Evolutionary conservation across 202 grass and related monocot genomes (phyloP).

Genomic region (Bolboschoenoplectus hybrid): DNA sequence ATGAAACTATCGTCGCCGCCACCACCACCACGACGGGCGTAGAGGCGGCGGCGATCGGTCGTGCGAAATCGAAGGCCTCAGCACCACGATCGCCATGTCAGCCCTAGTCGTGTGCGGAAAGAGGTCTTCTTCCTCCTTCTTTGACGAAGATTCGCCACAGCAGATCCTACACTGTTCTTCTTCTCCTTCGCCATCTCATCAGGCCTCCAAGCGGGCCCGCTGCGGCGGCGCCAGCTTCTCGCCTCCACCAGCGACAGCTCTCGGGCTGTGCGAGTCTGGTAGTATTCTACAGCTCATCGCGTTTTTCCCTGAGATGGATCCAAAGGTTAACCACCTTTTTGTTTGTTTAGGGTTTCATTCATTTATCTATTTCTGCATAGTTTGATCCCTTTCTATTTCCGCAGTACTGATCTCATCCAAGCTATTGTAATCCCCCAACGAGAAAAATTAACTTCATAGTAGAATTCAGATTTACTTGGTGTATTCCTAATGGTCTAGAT

Average conservation of each 20-base stretch:
- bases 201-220: constrained; percentile 68
- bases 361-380: not conserved
- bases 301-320: constrained; percentile 87
- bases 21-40: constrained; percentile 51
- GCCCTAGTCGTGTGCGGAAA: constrained; percentile 96
- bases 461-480: not conserved
- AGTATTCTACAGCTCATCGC: constrained; percentile 54
- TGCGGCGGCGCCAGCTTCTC: constrained; percentile 49
- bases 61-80: constrained; percentile 36
- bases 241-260: constrained; percentile 25
- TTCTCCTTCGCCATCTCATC: constrained; percentile 49
- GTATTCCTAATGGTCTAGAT: not conserved
- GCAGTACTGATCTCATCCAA: not conserved
- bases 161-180: constrained; percentile 61
- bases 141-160: constrained; percentile 56
- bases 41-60: constrained; percentile 49
- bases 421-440: not conserved
- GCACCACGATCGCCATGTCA: constrained; percentile 77
- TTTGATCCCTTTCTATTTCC: not conserved
- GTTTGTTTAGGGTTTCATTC: not conserved
- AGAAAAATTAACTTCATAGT: not conserved
- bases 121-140: constrained; percentile 98
- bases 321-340: constrained; percentile 49
- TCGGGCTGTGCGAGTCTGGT: constrained; percentile 39
- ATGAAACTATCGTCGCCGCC: constrained; percentile 32